Conservation (phyloP, 2,329 filamentous ascomycete genomes). For the Diaporthe sp. region DNA sequence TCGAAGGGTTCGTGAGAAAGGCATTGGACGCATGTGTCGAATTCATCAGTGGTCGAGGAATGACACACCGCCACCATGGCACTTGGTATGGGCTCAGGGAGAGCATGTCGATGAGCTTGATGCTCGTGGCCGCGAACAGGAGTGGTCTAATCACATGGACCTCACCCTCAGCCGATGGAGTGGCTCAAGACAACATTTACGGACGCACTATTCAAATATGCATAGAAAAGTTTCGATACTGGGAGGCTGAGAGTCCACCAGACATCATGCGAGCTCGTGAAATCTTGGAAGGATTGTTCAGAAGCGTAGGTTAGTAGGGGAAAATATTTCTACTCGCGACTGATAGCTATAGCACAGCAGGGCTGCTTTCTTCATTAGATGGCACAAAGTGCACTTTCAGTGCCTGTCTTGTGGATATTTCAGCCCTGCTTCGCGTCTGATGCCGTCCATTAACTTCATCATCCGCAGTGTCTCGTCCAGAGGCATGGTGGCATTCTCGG, state of each 20-base stretch:
- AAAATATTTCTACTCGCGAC: neutral
- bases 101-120: neutral
- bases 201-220: neutral
- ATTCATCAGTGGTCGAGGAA: neutral
- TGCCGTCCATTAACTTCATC: slow-evolving; percentile 37
- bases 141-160: neutral
- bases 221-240: slow-evolving; percentile 2
- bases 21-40: neutral
- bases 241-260: slow-evolving; percentile 6
- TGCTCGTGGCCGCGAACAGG: neutral
- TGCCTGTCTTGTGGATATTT: slow-evolving; percentile 23
- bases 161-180: neutral
- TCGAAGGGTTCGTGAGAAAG: neutral
- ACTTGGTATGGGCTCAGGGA: neutral
- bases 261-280: slow-evolving; percentile 10
- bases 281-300: neutral
- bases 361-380: neutral
- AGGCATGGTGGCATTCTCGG: slow-evolving; percentile 37
- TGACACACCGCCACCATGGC: neutral
- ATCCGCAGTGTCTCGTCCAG: slow-evolving; percentile 36
- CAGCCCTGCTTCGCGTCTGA: slow-evolving; percentile 29
- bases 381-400: neutral
- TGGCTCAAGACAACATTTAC: neutral
- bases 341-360: neutral
- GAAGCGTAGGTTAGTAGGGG: neutral